Evolutionary conservation across 495 filamentous ascomycete genomes (phyloP).

Genomic region (Penicillium waksmanii): DNA sequence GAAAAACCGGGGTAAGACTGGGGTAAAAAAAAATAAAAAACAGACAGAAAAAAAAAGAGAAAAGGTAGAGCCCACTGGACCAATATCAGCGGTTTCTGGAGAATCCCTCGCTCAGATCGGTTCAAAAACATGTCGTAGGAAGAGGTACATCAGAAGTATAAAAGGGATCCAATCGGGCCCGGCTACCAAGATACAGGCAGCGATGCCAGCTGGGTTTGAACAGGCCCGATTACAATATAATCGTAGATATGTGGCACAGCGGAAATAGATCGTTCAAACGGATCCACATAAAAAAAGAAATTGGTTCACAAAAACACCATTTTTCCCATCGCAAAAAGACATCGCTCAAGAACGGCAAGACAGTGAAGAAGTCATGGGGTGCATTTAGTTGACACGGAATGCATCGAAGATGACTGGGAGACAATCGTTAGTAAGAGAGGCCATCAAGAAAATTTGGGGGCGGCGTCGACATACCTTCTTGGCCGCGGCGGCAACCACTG

Average conservation of each 20-base stretch:
- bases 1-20: too few species aligned
- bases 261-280: not conserved
- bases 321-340: constrained; percentile 37
- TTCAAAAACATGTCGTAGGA: constrained; percentile 5
- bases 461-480: constrained; percentile 49
- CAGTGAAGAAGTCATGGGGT: constrained; percentile 22
- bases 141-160: constrained; percentile 21
- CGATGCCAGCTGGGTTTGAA: not conserved
- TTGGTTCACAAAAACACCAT: constrained; percentile 27
- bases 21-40: not conserved
- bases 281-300: constrained; percentile 12
- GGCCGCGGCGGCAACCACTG: constrained; percentile 60
- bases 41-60: not conserved
- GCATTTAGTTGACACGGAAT: constrained; percentile 49
- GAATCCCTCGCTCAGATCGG: constrained; percentile 1
- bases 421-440: not conserved
- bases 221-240: too few species aligned
- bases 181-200: not conserved
- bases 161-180: not conserved
- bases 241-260: too few species aligned
- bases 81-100: not conserved
- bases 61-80: not conserved
- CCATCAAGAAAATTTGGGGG: constrained; percentile 8
- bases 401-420: constrained; percentile 50
- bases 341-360: constrained; percentile 47